These are phyloP conservation scores for Boletellus emodensis DNA, from an alignment of 768 basidiomycete species.

Conservation along the genomic window DNA sequence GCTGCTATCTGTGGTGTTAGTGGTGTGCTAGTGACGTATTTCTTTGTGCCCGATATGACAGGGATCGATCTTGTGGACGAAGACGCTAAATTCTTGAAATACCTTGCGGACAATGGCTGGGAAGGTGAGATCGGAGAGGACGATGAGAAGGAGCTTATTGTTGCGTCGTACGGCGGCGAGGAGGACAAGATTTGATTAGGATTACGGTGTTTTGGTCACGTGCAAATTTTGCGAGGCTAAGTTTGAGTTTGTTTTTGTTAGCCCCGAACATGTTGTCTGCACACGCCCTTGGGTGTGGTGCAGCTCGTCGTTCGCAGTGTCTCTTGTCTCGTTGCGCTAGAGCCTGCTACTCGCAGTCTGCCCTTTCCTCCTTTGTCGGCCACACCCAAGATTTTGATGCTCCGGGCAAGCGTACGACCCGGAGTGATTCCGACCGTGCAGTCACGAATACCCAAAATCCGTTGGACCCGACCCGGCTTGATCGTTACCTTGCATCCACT, in stretches of 20 bases:
- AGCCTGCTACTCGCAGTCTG: slow-evolving; percentile 26
- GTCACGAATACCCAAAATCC: slow-evolving; percentile 21
- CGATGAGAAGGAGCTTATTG: slow-evolving; percentile 33
- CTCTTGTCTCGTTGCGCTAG: slow-evolving; percentile 12
- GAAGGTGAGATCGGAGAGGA: slow-evolving; percentile 59
- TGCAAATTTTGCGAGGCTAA: not conserved
- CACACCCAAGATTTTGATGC: slow-evolving; percentile 3
- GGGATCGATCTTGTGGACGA: slow-evolving; percentile 64
- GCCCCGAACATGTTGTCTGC: slow-evolving; percentile 5
- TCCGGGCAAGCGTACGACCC: too few species aligned
- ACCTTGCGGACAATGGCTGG: slow-evolving; percentile 63
- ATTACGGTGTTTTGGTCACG: not conserved
- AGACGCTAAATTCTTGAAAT: slow-evolving; percentile 58
- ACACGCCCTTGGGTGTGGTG: slow-evolving; percentile 15
- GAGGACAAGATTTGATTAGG: slow-evolving; percentile 8
- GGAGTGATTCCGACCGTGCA: slow-evolving; percentile 1
- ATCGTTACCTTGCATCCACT: slow-evolving; percentile 55
- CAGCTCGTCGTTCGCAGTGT: slow-evolving; percentile 14
- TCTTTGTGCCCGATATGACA: slow-evolving; percentile 67
- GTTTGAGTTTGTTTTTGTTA: not conserved
- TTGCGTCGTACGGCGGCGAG: slow-evolving; percentile 13
- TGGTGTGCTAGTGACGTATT: slow-evolving; percentile 62
- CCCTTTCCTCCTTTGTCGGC: slow-evolving; percentile 10
- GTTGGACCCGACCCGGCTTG: slow-evolving; percentile 44
- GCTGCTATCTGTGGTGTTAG: slow-evolving; percentile 63